Percentiles rank a stretch among this genome's conserved stretches.
These are phyloP conservation scores for Fusarium torreyae DNA, from an alignment of 2,329 filamentous ascomycete species.

Conservation along the genomic window DNA sequence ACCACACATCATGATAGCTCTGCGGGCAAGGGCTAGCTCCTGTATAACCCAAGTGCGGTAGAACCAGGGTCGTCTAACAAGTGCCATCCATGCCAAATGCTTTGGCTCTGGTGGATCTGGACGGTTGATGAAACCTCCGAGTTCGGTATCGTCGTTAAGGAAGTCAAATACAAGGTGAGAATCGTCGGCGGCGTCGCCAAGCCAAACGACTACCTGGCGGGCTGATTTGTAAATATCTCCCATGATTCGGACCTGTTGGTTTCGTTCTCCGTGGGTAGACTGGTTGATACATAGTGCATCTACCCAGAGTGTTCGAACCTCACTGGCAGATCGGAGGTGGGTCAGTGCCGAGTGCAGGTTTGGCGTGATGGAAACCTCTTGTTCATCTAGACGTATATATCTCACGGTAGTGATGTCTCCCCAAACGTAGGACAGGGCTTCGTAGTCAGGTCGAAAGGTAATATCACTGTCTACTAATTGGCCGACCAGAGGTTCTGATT, in stretches of 20 bases:
- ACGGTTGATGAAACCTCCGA: accelerated
- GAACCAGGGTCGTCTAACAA: constrained; percentile 30
- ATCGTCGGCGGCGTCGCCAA: constrained; percentile 11
- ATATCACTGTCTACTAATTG: constrained; percentile 16
- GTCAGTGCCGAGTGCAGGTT: constrained; percentile 20
- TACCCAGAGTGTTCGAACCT: constrained; percentile 12
- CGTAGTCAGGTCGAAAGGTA: constrained; percentile 25
- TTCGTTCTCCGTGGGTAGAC: constrained; percentile 17
- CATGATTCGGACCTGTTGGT: constrained; percentile 35
- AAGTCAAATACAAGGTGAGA: constrained; percentile 19
- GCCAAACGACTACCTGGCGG: constrained; percentile 24
- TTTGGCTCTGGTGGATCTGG: neutral
- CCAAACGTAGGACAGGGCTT: constrained; percentile 35
- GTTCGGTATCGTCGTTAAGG: neutral
- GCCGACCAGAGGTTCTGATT: neutral
- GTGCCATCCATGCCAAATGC: constrained; percentile 4
- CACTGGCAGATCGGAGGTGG: neutral
- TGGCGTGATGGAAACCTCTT: neutral
- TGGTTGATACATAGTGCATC: constrained; percentile 28
- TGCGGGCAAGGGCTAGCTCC: constrained; percentile 19
- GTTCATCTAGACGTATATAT: neutral
- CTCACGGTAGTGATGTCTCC: neutral
- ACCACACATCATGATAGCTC: constrained; percentile 22
- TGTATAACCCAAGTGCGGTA: constrained; percentile 33
- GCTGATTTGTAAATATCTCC: constrained; percentile 35